Percentiles rank a stretch among this genome's conserved stretches.
Evolutionary conservation across 2,329 filamentous ascomycete genomes (phyloP).

Genomic region (Huntiella omanensis): DNA sequence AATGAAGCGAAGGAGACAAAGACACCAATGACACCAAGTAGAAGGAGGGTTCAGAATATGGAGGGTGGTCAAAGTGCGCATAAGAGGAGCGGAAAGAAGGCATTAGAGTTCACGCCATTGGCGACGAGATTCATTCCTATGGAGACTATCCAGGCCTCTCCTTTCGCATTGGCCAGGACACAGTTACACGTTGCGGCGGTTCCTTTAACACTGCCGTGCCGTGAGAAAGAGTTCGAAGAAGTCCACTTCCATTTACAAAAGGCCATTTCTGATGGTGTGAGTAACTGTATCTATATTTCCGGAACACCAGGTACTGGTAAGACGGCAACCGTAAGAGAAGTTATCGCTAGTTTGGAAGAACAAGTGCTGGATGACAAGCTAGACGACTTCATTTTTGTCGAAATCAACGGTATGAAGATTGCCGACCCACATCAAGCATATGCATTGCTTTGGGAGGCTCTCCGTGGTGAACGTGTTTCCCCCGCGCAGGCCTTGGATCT

Average conservation of each 20-base stretch:
- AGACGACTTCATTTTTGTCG: constrained; percentile 96
- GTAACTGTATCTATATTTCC: constrained; percentile 96
- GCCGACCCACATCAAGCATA: constrained; percentile 96
- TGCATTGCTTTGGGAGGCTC: constrained; percentile 81
- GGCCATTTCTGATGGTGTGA: constrained; percentile 81
- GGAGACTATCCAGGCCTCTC: constrained; percentile 56
- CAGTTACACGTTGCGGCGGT: constrained; percentile 88
- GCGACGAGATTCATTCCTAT: constrained; percentile 71
- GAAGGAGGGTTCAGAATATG: constrained; percentile 3
- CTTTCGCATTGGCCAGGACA: constrained; percentile 77
- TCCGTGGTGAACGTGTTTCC: constrained; percentile 83
- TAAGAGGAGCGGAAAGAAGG: constrained; percentile 29
- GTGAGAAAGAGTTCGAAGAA: constrained; percentile 75
- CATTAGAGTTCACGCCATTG: constrained; percentile 88
- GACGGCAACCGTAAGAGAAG: constrained; percentile 90
- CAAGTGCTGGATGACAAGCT: constrained; percentile 77
- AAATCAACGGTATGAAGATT: constrained; percentile 99
- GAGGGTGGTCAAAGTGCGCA: constrained; percentile 2
- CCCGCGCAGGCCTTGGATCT: constrained; percentile 81
- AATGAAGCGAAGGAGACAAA: background rate
- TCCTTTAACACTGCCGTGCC: constrained; percentile 71
- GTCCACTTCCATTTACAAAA: constrained; percentile 90
- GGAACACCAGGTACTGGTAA: constrained; percentile 97
- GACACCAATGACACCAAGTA: constrained; percentile 6
- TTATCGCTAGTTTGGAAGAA: constrained; percentile 74